Percentiles rank a stretch among this genome's conserved stretches.
Evolutionary conservation across 2,329 filamentous ascomycete genomes (phyloP).

Genomic region (Westerdykella ornata): DNA sequence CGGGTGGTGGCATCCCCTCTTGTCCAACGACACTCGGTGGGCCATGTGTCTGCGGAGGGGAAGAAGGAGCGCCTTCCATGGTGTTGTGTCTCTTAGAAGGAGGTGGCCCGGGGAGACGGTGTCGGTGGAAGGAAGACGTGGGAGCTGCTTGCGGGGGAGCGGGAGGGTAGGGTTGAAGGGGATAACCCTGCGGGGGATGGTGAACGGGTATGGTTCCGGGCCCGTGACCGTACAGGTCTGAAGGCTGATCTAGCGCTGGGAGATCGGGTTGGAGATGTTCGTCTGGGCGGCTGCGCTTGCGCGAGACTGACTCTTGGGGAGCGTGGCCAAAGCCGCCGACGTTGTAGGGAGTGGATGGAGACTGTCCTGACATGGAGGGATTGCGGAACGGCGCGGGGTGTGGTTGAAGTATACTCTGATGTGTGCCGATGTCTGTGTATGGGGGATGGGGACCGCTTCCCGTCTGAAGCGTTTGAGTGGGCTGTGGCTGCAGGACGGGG

Average conservation of each 20-base stretch:
- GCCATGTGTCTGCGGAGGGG: slow-evolving; percentile 45
- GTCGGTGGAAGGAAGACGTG: slow-evolving; percentile 53
- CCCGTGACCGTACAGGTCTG: slow-evolving; percentile 35
- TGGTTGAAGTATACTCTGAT: slow-evolving; percentile 31
- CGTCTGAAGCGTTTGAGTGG: slow-evolving; percentile 35
- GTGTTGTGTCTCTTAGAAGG: slow-evolving; percentile 60
- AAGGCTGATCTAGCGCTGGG: slow-evolving; percentile 37
- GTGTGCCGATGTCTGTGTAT: slow-evolving; percentile 37
- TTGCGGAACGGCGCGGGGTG: slow-evolving; percentile 27
- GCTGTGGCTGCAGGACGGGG: slow-evolving; percentile 35
- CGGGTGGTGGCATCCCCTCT: slow-evolving; percentile 78
- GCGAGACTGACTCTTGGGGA: slow-evolving; percentile 22
- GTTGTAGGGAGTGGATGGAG: slow-evolving; percentile 32
- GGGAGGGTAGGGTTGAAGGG: slow-evolving; percentile 33
- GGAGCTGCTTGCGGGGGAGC: slow-evolving; percentile 4
- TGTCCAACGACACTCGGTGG: slow-evolving; percentile 82
- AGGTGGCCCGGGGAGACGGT: slow-evolving; percentile 71
- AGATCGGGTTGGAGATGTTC: slow-evolving; percentile 35
- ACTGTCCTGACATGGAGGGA: slow-evolving; percentile 34
- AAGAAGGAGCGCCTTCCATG: slow-evolving; percentile 39
- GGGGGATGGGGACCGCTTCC: slow-evolving; percentile 29
- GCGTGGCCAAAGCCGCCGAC: slow-evolving; percentile 28
- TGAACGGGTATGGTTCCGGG: slow-evolving; percentile 36
- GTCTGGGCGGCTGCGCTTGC: slow-evolving; percentile 42
- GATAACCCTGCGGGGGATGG: slow-evolving; percentile 34